Evolutionary conservation across 2,329 filamentous ascomycete genomes (phyloP).

Genomic region (Penicillium sp.): DNA sequence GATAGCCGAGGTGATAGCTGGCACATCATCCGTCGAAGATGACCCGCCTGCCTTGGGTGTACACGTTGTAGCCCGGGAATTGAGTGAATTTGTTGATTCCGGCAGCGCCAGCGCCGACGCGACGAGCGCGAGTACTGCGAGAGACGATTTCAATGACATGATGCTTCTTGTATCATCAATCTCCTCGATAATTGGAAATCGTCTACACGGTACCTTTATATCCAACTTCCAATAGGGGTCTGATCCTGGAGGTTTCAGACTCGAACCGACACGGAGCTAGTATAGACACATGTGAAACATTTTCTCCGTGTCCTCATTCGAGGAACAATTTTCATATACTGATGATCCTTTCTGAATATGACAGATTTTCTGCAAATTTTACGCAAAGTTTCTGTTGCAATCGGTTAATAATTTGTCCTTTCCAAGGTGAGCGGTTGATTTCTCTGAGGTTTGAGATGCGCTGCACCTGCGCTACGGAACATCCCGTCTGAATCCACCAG

Average conservation of each 20-base stretch:
- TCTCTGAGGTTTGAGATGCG: neutral
- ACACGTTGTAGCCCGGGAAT: conserved; percentile 31
- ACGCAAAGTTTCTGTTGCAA: neutral
- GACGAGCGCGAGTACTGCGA: conserved; percentile 9
- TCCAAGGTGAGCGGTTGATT: neutral
- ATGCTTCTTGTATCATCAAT: neutral
- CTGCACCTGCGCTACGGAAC: neutral
- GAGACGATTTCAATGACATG: conserved; percentile 1
- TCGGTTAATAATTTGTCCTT: neutral
- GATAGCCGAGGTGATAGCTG: conserved; percentile 48
- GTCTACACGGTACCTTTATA: neutral
- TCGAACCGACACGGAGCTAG: neutral
- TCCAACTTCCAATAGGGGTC: neutral
- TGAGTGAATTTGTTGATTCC: neutral
- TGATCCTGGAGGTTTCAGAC: neutral
- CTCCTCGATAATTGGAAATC: neutral
- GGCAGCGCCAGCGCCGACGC: conserved; percentile 5
- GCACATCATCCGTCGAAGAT: conserved; percentile 44
- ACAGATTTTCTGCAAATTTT: neutral
- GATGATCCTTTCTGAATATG: neutral
- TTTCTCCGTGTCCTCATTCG: conserved; percentile 7
- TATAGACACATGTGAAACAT: conserved; percentile 5
- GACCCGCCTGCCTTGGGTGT: conserved; percentile 34
- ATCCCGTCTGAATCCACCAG: neutral
- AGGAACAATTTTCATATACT: conserved; percentile 10